Evolutionary conservation across 2,329 filamentous ascomycete genomes (phyloP).

Genomic region (Trichoderma sp.): DNA sequence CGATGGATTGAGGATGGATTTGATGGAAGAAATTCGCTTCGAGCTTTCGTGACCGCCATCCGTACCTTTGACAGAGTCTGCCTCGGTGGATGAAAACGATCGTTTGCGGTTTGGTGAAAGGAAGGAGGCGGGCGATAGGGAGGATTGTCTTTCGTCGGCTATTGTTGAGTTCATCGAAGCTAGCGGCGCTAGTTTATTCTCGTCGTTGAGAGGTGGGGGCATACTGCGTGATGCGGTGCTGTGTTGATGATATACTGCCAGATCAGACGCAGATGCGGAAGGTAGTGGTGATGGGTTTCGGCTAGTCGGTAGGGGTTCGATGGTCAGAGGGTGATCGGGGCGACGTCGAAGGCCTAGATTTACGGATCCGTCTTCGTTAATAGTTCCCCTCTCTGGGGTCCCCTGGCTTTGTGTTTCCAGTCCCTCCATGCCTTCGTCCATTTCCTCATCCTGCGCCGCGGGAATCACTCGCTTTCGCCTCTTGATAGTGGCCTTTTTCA

Average conservation of each 20-base stretch:
- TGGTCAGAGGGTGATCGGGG: slow-evolving; percentile 46
- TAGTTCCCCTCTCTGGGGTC: slow-evolving; percentile 53
- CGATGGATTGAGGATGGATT: slow-evolving; percentile 69
- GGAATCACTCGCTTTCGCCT: slow-evolving; percentile 92
- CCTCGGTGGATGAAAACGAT: slow-evolving; percentile 64
- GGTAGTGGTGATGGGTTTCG: slow-evolving; percentile 48
- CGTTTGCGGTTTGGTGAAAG: slow-evolving; percentile 64
- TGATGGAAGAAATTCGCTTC: slow-evolving; percentile 72
- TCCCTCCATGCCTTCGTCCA: slow-evolving; percentile 52
- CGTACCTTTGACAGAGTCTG: slow-evolving; percentile 43
- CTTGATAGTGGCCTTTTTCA: slow-evolving; percentile 99
- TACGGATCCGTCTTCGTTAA: slow-evolving; percentile 65
- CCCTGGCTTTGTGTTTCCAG: slow-evolving; percentile 42
- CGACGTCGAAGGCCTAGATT: slow-evolving; percentile 60
- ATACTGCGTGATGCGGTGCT: slow-evolving; percentile 41
- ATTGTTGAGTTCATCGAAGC: slow-evolving; percentile 45
- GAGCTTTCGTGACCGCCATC: slow-evolving; percentile 50
- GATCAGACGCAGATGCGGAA: slow-evolving; percentile 40
- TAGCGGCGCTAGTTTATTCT: slow-evolving; percentile 61
- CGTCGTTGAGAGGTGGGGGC: slow-evolving; percentile 49
- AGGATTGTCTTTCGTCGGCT: slow-evolving; percentile 55
- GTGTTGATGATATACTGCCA: slow-evolving; percentile 55
- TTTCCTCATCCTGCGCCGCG: slow-evolving; percentile 58
- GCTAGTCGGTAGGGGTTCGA: slow-evolving; percentile 49
- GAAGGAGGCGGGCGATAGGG: slow-evolving; percentile 62